These are phyloP conservation scores for Halenospora varia DNA, from an alignment of 495 filamentous ascomycete species.

Conservation along the genomic window DNA sequence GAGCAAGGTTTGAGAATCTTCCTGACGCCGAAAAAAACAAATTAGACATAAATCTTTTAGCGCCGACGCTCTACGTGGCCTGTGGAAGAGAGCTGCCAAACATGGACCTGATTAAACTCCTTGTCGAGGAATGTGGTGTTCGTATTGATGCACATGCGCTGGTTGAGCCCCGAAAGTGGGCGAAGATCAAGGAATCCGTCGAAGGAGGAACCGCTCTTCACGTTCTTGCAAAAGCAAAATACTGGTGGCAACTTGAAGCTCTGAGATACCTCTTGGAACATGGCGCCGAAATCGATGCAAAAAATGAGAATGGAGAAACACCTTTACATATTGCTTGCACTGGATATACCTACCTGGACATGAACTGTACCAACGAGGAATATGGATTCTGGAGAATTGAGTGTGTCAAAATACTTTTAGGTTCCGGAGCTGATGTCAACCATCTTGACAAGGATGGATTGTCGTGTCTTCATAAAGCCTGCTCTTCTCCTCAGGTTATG, in stretches of 20 bases:
- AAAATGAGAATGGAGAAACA: conserved; percentile 33
- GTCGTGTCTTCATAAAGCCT: conserved; percentile 22
- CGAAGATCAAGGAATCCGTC: background rate
- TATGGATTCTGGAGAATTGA: conserved; percentile 12
- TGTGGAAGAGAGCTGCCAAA: conserved; percentile 33
- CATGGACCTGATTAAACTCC: conserved; percentile 35
- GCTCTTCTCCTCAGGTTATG: conserved; percentile 39
- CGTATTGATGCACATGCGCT: conserved; percentile 27
- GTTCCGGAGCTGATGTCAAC: conserved; percentile 37
- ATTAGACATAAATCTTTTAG: background rate
- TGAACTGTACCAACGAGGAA: background rate
- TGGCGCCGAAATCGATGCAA: conserved; percentile 35
- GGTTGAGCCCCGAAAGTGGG: background rate
- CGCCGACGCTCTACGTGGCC: conserved; percentile 8
- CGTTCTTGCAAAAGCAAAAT: conserved; percentile 29
- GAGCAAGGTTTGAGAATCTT: background rate
- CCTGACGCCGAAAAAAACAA: conserved; percentile 17
- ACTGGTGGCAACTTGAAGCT: conserved; percentile 44
- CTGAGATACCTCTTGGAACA: conserved; percentile 39
- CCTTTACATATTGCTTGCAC: conserved; percentile 34
- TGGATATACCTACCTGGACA: background rate
- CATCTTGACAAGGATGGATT: conserved; percentile 25
- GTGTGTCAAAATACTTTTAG: conserved; percentile 29
- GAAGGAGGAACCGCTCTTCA: conserved; percentile 33
- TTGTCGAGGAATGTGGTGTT: conserved; percentile 36